Evolutionary conservation across 2,329 filamentous ascomycete genomes (phyloP).

Genomic region (Curvularia hawaiiensis): DNA sequence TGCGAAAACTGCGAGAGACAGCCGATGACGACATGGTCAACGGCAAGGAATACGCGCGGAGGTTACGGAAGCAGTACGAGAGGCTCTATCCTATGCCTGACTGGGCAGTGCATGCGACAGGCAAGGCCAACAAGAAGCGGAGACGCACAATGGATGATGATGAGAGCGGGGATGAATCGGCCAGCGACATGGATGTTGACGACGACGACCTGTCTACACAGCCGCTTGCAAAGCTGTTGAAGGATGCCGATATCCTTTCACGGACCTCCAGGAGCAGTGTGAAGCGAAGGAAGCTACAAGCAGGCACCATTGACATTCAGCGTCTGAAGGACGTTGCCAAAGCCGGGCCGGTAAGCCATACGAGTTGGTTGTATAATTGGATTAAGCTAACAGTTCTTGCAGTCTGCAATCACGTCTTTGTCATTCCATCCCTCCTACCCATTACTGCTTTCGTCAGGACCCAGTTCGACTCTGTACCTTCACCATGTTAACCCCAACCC

Average conservation of each 20-base stretch:
- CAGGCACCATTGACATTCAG: conserved; percentile 90
- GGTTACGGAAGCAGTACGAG: conserved; percentile 79
- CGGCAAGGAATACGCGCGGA: conserved; percentile 81
- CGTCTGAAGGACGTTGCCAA: conserved; percentile 84
- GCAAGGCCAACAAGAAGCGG: conserved; percentile 53
- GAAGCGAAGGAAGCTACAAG: conserved; percentile 75
- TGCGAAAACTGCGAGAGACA: conserved; percentile 81
- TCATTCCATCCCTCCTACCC: conserved; percentile 90
- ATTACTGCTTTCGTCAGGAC: conserved; percentile 86
- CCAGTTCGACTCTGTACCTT: conserved; percentile 81
- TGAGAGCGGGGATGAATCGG: conserved; percentile 55
- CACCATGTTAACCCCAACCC: conserved; percentile 84
- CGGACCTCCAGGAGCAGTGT: conserved; percentile 52
- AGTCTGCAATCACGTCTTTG: conserved; percentile 78
- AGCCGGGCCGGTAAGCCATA: conserved; percentile 65
- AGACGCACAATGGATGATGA: conserved; percentile 50
- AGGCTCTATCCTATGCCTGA: conserved; percentile 65
- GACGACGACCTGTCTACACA: conserved; percentile 64
- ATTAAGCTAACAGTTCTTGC: conserved; percentile 19
- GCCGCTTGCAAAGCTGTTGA: conserved; percentile 80
- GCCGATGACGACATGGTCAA: conserved; percentile 85
- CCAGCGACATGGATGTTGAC: conserved; percentile 60
- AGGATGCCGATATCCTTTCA: conserved; percentile 72
- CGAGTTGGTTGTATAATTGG: not conserved
- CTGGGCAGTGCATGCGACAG: conserved; percentile 60